A percentile compares a stretch with the other conserved stretches of the same genome.
Conservation (phyloP, 345 rosid genomes). For the Populus ilicifolia region DNA sequence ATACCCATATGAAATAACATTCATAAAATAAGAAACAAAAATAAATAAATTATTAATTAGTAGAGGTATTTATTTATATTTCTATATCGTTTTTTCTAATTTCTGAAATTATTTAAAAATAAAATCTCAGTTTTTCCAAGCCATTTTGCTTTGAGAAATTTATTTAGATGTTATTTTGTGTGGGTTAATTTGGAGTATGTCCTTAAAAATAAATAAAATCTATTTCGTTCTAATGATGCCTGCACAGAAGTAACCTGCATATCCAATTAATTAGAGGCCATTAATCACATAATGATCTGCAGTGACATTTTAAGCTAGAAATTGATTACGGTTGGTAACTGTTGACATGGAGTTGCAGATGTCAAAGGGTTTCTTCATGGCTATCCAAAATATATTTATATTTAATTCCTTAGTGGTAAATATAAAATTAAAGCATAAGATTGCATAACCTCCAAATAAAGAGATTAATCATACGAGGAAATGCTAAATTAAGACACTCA, state of each 20-base stretch:
- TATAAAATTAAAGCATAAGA: conserved; percentile 12
- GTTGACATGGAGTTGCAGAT: neutral
- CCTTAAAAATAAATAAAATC: too few relatives aligned
- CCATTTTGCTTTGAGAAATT: too few relatives aligned
- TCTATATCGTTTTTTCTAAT: too few relatives aligned
- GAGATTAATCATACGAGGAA: neutral
- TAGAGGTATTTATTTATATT: too few relatives aligned
- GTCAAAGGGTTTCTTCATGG: neutral
- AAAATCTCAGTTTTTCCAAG: too few relatives aligned
- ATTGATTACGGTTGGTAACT: neutral
- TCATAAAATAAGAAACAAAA: too few relatives aligned
- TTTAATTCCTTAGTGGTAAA: neutral
- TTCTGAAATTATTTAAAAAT: too few relatives aligned
- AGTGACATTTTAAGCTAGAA: neutral
- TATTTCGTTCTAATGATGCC: neutral
- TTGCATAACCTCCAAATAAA: conserved; percentile 14
- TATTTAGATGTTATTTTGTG: too few relatives aligned
- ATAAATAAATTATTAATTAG: too few relatives aligned
- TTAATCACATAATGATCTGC: neutral
- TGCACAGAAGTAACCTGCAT: neutral
- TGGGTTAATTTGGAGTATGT: too few relatives aligned
- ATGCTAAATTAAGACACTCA: neutral
- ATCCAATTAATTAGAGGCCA: neutral
- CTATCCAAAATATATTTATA: neutral
- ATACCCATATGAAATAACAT: too few relatives aligned